Evolutionary conservation across 2,329 filamentous ascomycete genomes (phyloP).

Genomic region (Pestalotiopsis sp.): DNA sequence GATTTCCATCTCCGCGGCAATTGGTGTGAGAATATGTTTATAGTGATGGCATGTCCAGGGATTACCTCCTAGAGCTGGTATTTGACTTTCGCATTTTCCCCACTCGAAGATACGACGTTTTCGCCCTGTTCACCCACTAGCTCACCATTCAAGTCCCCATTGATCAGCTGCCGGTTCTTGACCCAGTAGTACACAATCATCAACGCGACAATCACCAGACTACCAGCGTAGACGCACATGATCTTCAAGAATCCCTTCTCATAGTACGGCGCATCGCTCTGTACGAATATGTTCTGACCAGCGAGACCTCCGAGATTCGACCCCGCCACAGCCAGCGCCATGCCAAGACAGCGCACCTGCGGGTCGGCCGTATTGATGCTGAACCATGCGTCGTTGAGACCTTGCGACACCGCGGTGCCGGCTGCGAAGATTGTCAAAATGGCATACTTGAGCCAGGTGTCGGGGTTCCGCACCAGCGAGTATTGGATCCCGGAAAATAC

Average conservation of each 20-base stretch:
- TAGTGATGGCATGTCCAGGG: too few species aligned
- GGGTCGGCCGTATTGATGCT: background rate
- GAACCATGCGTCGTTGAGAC: constrained; percentile 3
- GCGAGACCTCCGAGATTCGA: background rate
- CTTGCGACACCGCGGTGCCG: background rate
- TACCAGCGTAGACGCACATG: background rate
- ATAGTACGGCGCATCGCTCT: constrained; percentile 8
- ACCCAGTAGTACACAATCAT: constrained; percentile 6
- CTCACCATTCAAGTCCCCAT: background rate
- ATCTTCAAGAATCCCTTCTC: constrained; percentile 1
- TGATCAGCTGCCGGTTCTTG: background rate
- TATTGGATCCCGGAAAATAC: background rate
- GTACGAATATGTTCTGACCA: background rate
- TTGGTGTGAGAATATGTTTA: too few species aligned
- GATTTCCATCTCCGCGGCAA: too few species aligned
- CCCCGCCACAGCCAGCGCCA: constrained; percentile 1
- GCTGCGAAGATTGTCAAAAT: background rate
- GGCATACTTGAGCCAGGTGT: background rate
- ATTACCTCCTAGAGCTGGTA: background rate
- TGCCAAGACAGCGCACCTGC: background rate
- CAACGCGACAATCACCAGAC: background rate
- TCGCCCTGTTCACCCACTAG: background rate
- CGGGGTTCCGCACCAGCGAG: background rate
- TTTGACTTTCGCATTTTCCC: background rate
- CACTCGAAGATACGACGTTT: background rate